Percentiles rank a stretch among this genome's conserved stretches.
Evolutionary conservation across 768 basidiomycete species (phyloP).

Genomic region (Suillus luteus): DNA sequence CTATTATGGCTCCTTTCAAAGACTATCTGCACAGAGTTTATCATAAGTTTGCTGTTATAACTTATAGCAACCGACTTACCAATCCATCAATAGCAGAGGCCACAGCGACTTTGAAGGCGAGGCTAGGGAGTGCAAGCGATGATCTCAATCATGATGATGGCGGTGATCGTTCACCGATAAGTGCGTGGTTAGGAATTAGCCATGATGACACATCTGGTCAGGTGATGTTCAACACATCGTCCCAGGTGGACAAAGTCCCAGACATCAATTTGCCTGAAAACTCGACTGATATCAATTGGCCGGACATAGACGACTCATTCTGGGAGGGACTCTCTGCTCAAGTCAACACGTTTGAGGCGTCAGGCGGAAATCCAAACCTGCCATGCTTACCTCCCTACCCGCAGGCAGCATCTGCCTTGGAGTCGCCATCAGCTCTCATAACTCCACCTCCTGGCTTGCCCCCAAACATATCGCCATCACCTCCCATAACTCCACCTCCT

Average conservation of each 20-base stretch:
- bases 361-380: neutral
- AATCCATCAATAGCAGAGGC: neutral
- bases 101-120: neutral
- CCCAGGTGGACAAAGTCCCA: neutral
- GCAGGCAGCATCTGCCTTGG: neutral
- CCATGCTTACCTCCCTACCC: conserved; percentile 1
- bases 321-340: neutral
- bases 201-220: neutral
- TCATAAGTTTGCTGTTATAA: neutral
- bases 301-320: neutral
- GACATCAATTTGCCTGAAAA: neutral
- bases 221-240: neutral
- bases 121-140: neutral
- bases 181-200: neutral
- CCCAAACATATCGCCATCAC: neutral
- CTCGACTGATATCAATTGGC: neutral
- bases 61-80: neutral
- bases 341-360: neutral
- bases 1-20: neutral
- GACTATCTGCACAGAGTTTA: neutral
- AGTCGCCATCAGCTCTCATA: neutral
- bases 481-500: conserved; percentile 1
- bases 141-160: neutral
- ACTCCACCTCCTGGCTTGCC: too few relatives aligned
- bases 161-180: neutral